These are phyloP conservation scores for Macadamia tetraphylla DNA, from an alignment of 164 flowering plant species.

Conservation along the genomic window DNA sequence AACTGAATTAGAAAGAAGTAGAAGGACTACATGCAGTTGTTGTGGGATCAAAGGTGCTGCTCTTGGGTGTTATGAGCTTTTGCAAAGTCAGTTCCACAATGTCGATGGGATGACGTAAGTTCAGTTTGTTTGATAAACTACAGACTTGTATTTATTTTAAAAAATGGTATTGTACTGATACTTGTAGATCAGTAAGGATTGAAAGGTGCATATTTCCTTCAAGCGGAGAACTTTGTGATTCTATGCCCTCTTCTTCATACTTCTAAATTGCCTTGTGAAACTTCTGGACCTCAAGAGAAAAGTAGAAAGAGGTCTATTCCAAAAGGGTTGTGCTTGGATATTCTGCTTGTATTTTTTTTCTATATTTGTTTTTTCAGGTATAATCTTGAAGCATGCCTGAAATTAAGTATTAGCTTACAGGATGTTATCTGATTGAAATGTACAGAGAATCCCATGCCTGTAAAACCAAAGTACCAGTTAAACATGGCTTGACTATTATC, in stretches of 20 bases:
- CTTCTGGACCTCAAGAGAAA: constrained; percentile 21
- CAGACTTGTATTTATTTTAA: too few species aligned
- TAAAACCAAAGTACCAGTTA: constrained; percentile 15
- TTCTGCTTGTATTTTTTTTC: background rate
- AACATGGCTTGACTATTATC: constrained; percentile 12
- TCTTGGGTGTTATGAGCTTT: constrained; percentile 93
- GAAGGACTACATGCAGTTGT: constrained; percentile 64
- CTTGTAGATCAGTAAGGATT: too few species aligned
- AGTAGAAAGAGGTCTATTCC: constrained; percentile 22
- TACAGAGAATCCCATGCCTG: constrained; percentile 26
- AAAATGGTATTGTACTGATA: too few species aligned
- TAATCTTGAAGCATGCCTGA: background rate
- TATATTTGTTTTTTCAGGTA: background rate
- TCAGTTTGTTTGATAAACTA: background rate
- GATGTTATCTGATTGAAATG: constrained; percentile 8
- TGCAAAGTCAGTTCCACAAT: constrained; percentile 59
- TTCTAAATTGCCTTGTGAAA: constrained; percentile 61
- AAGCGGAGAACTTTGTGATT: constrained; percentile 90
- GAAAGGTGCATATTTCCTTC: background rate
- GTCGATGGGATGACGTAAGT: constrained; percentile 92
- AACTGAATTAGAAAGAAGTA: constrained; percentile 72
- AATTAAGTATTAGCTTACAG: background rate
- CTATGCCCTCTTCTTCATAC: constrained; percentile 80
- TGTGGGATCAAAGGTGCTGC: constrained; percentile 95
- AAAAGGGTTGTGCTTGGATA: constrained; percentile 26